These are phyloP conservation scores for Alternaria ventricosa DNA, from an alignment of 2,329 filamentous ascomycete species.

Conservation along the genomic window DNA sequence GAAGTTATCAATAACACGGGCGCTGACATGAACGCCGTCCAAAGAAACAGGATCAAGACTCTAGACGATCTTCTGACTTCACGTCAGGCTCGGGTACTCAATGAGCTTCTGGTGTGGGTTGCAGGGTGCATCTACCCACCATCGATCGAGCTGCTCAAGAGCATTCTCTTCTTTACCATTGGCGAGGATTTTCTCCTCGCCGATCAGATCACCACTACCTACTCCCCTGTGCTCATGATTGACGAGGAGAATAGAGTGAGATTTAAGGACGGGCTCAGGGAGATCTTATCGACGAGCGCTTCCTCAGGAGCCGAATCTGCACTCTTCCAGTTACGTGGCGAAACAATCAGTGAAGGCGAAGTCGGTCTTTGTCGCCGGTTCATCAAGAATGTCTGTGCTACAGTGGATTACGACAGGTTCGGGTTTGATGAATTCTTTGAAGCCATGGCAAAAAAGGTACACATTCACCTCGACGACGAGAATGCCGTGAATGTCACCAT, in stretches of 20 bases:
- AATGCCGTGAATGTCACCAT: background rate
- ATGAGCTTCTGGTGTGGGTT: constrained; percentile 23
- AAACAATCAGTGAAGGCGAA: background rate
- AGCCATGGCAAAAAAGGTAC: constrained; percentile 11
- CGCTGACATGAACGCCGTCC: constrained; percentile 5
- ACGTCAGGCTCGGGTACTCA: constrained; percentile 12
- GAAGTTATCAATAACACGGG: constrained; percentile 15
- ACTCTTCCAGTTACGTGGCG: background rate
- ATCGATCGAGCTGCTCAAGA: constrained; percentile 13
- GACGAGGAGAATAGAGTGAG: constrained; percentile 1
- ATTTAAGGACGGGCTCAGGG: constrained; percentile 2
- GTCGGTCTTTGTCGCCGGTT: background rate
- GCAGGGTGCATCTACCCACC: constrained; percentile 3
- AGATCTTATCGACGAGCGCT: background rate
- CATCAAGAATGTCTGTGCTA: background rate
- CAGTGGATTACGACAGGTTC: constrained; percentile 12
- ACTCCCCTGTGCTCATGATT: constrained; percentile 8
- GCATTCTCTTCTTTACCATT: constrained; percentile 12
- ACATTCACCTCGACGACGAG: constrained; percentile 1
- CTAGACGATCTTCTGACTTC: constrained; percentile 9
- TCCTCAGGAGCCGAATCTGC: background rate
- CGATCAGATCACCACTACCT: constrained; percentile 8
- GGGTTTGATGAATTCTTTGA: constrained; percentile 19
- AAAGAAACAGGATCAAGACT: constrained; percentile 1
- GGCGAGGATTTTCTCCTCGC: constrained; percentile 8